Evolutionary conservation across 495 filamentous ascomycete species (phyloP), one percentile per base, ranked within the genome.

Genomic region (Pseudomonodictys pantanalensis): DNA sequence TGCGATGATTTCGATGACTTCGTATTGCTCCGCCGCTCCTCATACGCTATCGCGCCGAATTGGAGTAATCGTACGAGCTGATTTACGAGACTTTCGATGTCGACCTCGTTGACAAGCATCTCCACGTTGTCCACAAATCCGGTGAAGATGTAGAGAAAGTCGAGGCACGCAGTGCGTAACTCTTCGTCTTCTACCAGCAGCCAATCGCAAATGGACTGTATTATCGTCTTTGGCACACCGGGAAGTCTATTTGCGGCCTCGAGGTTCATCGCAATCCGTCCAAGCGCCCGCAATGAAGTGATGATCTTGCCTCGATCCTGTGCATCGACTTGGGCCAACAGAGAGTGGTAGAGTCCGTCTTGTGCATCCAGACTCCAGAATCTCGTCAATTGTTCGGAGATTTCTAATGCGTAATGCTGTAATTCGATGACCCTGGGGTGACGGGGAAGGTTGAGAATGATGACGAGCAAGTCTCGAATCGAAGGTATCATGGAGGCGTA

Each of bases 131-230:
- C 81, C 18, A 85, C 82, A 6, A 87, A 83, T 1, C 91, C 87
- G 0, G 92, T 96, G 69, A 89, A 99, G 69, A 96, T 91, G 67
- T 97, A 97, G 59, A 96, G 82, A 69, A 99, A 95, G 71, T 97
- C 95, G 22, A 97, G 79, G 54, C 87, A 90, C 26, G 90, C 89
- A 48, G 86, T 85, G 59, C 91, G 77, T 5, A 99, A 78, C 56
- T 97, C 95, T 58, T 95, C 90, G 67, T 99, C 95, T 54, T 96
- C 90, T 15, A 96, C 80, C 20, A 97, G 75, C 2, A 91, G 83
- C 78, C 89, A 91, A 62, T 88, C 83, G 62, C 84, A 85, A 60
- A 97, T 78, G 32, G 83, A 83, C 56, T 84, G 78, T 7, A 97
- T 71, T 3, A 81, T 80, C 4, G 74, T 50, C 24, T 78, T 73